Evolutionary conservation across 768 basidiomycete species (phyloP), one percentile per base, ranked within the genome.

Genomic region (Kwoniella botswanensis): DNA sequence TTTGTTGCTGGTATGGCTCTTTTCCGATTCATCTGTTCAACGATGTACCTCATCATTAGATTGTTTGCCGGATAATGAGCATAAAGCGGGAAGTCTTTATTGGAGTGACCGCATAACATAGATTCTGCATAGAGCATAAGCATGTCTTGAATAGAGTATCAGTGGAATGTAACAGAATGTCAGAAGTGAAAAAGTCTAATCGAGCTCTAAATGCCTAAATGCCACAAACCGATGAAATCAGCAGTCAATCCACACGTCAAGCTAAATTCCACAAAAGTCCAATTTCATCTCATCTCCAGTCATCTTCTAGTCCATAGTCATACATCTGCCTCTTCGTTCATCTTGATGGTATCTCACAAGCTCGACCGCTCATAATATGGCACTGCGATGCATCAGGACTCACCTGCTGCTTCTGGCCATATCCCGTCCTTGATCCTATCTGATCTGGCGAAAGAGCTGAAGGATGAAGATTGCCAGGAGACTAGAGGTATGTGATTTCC

Each of bases 21-120:
- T 7, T 82, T 90, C 87, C 86, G 90, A 18, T 87, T 91, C 67
- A 69, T 86, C 15, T 89, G 88, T 35, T 89, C 89, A 10, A 89
- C 88, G 2, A 78, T 88, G 46, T 90, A 84, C 61, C 65, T 80
- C 22, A 74, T 83, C 35, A 55, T 83, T 60, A 44, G 73, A n/a
- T 58, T 82, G 22, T 82, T 82, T 66, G 77, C 72, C 6, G 78
- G 76, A 44, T 81, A 66, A 60, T 44, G 12, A 55, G 50, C 15
- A 52, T 21, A 18, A 1, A 22, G 11, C n/a, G 4, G 22, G 7
- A 22, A 0, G 24, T 24, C 7, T 35, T 15, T 58, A 17, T 0
- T 11, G 41, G 46, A 18, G 46, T 18, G 46, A 55, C 54, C 2
- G 21, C 0, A 22, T n/a, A 55, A 12, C 4, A 55, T 55, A 22